Base-by-base conservation (phyloP, 1,139 yeast genomes). In the Diutina siamensis region DNA sequence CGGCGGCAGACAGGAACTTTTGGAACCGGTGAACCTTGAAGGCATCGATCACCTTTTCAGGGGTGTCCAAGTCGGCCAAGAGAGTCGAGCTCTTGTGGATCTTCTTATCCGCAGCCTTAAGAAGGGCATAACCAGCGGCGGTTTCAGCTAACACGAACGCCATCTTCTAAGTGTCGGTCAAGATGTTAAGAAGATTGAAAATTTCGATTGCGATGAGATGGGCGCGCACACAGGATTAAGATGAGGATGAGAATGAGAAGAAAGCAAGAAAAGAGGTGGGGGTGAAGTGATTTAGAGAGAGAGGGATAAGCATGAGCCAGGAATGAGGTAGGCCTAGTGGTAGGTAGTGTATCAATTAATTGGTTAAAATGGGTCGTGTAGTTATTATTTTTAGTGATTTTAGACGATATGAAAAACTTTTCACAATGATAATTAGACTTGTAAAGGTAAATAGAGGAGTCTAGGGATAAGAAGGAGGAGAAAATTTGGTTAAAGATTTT, bases 91-190 rank as follows among this genome's bases (percentile, higher is more conserved):
- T 83, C 72, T 89, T 88, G 76, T 89, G 82, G 61, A 92, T 83
- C 77, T 92, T 92, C 75, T 92, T 92, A 74, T 92, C 97, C 53
- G 95, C 82, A 50, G 97, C 96, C 72, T 92, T 92, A 61, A 92
- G 78, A 63, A 92, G 76, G 63, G 97, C 97, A 64, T 92, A 92
- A 63, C 98, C 98, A 48, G 98, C 98, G 54, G 97, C 86, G 53
- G 97, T 92, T 74, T 92, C 98, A 52, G 97, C 85, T 65, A 92
- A 80, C 61, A 92, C 92, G 77, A 78, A 88, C 56, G 97, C 87
- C 97, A 88, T 88, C 49, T 46, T 52, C 44, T 42, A 45, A 31
- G 35, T 45, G 22, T 20, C 20, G 20, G 18, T 5, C 8, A 35
- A 20, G 38, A 35, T 35, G 38, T 33, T 46, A 46, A 47, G 19